Base-by-base conservation (phyloP, 2,329 filamentous ascomycete species). In the Diplodia corticola region DNA sequence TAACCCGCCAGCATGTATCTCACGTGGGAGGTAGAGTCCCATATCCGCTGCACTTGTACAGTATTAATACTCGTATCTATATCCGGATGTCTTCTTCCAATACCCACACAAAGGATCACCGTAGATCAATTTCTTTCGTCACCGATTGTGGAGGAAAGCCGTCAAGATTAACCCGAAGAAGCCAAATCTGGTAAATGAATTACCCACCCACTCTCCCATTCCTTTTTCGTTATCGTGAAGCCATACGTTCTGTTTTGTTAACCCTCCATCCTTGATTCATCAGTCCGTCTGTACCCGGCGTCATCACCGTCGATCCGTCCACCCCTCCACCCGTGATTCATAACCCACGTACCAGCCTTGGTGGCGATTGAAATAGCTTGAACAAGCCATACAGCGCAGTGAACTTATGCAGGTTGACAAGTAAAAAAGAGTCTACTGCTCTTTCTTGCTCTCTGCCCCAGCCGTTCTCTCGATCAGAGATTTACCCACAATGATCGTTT, bases 401-500 rank as follows among this genome's bases (percentile, higher is more conserved):
- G 17, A 20, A 1, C 7, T 20, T 44, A n/a, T 20, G 40, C 40
- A n/a, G 24, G 12, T n/a, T 4, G 26, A 15, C 26, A 9, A 53
- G 7, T 33, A 9, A 13, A 12, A 22, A 15, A 9, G 2, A 28
- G 1, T 22, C 53, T 24, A 69, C 66, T 66, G 63, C 20, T 64
- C 64, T 72, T 81, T 80, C 71, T 80, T 80, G 37, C 67, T 69
- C 71, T 79, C 76, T n/a, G 68, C 65, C 28, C n/a, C 67, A 68
- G 71, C 72, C 57, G 75, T 77, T 65, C 66, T 69, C 64, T 82
- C 80, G 73, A 87, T 86, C 67, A 85, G 75, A 5, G 76, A 77
- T 67, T 76, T 79, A 24, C 85, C 85, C 22, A 85, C 80, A 65
- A 81, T 76, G 6, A 79, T 80, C n/a, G 79, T 81, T 72, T 86